Evolutionary conservation across 176 grass and related monocot species (phyloP).

Genomic region (Otatea glauca): DNA sequence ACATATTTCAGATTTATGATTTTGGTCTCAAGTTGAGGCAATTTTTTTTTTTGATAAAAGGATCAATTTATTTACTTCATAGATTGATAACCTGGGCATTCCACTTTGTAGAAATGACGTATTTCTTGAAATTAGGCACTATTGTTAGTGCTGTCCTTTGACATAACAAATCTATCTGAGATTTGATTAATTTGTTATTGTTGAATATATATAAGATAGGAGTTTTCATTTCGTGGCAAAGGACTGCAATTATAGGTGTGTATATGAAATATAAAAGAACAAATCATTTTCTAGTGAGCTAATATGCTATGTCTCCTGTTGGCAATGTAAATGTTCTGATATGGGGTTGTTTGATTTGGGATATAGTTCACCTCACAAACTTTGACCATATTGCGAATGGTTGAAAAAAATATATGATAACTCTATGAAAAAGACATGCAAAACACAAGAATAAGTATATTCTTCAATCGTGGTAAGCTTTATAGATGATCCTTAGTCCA

Average conservation of each 20-base stretch:
- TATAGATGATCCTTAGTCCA: background rate
- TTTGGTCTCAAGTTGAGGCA: too few relatives aligned
- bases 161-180: background rate
- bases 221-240: background rate
- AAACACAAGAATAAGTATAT: background rate
- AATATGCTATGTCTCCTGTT: background rate
- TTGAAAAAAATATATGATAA: background rate
- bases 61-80: too few relatives aligned
- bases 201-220: background rate
- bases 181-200: background rate
- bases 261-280: background rate
- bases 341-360: slow-evolving; percentile 1
- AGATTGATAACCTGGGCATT: too few relatives aligned
- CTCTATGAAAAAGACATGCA: background rate
- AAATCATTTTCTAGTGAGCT: background rate
- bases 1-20: background rate
- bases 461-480: background rate
- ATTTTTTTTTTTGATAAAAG: too few relatives aligned
- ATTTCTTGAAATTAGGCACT: background rate
- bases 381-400: background rate
- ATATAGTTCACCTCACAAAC: background rate
- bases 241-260: background rate
- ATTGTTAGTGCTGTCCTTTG: background rate
- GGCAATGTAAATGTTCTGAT: background rate
- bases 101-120: background rate